A percentile compares a stretch with the other conserved stretches of the same genome.
phyloP scores from a whole-genome alignment of 768 basidiomycete species.

The Crassisporium funariophilum region DNA sequence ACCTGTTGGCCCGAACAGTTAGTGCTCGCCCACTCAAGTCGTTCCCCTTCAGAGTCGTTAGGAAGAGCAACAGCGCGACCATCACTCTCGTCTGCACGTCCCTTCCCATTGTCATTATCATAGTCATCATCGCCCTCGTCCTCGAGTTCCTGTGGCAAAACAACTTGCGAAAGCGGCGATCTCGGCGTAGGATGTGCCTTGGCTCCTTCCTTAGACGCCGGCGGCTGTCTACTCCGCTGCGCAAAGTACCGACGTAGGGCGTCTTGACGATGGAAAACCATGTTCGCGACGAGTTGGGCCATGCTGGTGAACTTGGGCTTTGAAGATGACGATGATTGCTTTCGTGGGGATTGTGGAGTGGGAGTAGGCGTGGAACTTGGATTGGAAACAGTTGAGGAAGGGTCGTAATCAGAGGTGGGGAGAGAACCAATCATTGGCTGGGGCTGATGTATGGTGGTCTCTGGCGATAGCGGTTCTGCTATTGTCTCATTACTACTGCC shows the following conservation, averaged over 20 bases:
- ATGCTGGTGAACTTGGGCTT: slow-evolving; percentile 34
- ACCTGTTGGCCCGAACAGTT: too few species aligned
- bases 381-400: background rate
- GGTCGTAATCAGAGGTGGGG: background rate
- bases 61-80: background rate
- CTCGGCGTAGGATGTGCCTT: slow-evolving; percentile 16
- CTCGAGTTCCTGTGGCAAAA: slow-evolving; percentile 16
- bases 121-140: slow-evolving; percentile 8
- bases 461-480: background rate
- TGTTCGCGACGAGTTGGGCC: slow-evolving; percentile 41
- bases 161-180: slow-evolving; percentile 23
- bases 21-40: too few species aligned
- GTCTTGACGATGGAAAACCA: slow-evolving; percentile 36
- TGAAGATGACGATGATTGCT: too few species aligned
- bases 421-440: background rate
- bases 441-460: background rate
- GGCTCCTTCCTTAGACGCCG: background rate
- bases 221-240: background rate
- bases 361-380: slow-evolving; percentile 3
- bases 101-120: slow-evolving; percentile 2
- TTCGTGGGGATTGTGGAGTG: slow-evolving; percentile 1
- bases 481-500: background rate
- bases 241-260: background rate
- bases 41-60: too few species aligned
- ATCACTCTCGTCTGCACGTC: background rate